Evolutionary conservation across 2,329 filamentous ascomycete species (phyloP).

Genomic region (Lecanicillium sp.): DNA sequence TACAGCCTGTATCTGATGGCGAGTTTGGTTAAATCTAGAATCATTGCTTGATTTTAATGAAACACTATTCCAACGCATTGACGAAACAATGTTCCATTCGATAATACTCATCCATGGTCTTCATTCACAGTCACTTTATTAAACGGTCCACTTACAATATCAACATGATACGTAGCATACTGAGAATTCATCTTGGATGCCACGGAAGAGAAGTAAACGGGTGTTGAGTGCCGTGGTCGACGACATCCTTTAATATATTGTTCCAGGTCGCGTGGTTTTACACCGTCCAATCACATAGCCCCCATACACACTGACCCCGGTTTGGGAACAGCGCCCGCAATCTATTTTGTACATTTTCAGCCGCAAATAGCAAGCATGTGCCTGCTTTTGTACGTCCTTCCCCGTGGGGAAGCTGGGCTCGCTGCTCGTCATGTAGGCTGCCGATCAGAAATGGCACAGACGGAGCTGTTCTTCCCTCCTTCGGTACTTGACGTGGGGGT

Average conservation of each 20-base stretch:
- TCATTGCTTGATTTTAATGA: neutral
- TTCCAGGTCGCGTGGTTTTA: neutral
- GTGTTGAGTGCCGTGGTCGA: neutral
- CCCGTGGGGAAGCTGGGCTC: neutral
- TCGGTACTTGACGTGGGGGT: neutral
- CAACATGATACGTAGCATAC: conserved; percentile 11
- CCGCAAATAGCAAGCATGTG: neutral
- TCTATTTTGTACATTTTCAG: neutral
- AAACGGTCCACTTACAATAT: no score
- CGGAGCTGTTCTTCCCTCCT: no score
- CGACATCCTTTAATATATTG: conserved; percentile 1
- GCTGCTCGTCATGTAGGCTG: no score
- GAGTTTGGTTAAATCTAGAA: neutral
- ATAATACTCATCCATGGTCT: neutral
- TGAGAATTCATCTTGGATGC: no score
- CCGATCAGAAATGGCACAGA: no score
- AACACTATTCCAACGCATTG: neutral
- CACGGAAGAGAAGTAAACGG: neutral
- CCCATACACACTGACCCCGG: neutral
- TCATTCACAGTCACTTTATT: no score
- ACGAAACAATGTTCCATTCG: neutral
- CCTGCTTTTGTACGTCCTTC: neutral
- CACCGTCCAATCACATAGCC: neutral
- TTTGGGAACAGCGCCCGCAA: no score
- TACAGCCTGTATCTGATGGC: neutral